These are phyloP conservation scores for rapeseed (Brassica napus) DNA, from an alignment of 345 rosid species.

Conservation along the genomic window DNA sequence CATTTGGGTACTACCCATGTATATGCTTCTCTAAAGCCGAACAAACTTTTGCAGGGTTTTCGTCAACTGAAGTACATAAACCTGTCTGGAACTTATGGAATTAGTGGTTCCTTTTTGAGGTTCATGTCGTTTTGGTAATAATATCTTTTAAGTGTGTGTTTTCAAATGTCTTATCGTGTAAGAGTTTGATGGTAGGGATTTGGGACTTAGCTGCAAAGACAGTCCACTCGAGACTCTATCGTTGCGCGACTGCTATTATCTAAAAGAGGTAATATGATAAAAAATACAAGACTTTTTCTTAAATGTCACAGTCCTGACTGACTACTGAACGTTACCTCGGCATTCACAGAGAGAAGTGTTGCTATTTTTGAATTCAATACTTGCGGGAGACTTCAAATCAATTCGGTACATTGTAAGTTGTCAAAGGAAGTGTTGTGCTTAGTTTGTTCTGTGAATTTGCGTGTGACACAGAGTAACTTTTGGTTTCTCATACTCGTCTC, in stretches of 20 bases:
- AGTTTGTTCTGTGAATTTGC: conserved; percentile 1
- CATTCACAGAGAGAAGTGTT: conserved; percentile 67
- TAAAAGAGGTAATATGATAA: conserved; percentile 60
- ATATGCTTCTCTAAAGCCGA: neutral
- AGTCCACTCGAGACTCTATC: conserved; percentile 67
- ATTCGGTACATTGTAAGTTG: conserved; percentile 66
- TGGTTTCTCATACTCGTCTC: conserved; percentile 10
- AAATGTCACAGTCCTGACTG: conserved; percentile 4
- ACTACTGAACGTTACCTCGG: conserved; percentile 10
- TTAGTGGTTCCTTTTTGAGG: conserved; percentile 82
- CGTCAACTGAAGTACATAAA: conserved; percentile 69
- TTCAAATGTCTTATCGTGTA: conserved; percentile 8
- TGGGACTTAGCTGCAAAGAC: conserved; percentile 56
- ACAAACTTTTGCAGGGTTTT: conserved; percentile 56
- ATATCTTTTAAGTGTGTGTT: neutral
- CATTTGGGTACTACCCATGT: conserved; percentile 18
- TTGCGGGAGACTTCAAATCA: conserved; percentile 71
- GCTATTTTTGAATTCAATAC: conserved; percentile 56
- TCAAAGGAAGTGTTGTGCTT: conserved; percentile 10
- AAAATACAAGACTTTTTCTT: conserved; percentile 3
- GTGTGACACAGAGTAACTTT: neutral
- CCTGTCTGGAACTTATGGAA: conserved; percentile 58
- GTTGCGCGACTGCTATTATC: conserved; percentile 68
- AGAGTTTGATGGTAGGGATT: conserved; percentile 49
- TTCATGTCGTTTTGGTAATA: conserved; percentile 27